These are phyloP conservation scores for Leccinum ochraceum DNA, from an alignment of 768 basidiomycete species.

Conservation along the genomic window DNA sequence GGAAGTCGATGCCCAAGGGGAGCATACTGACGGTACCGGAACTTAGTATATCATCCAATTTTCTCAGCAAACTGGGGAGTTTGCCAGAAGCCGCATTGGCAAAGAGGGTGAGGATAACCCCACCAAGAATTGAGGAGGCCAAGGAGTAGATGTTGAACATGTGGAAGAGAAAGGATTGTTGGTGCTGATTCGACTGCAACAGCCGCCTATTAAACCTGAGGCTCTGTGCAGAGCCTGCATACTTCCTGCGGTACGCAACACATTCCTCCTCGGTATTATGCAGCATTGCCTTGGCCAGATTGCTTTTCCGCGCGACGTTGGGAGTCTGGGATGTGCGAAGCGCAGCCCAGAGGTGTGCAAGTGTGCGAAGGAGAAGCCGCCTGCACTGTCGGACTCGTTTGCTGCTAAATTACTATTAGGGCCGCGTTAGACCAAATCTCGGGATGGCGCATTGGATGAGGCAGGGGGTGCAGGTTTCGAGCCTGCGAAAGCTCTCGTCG, in stretches of 20 bases:
- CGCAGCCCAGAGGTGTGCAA: too few relatives aligned
- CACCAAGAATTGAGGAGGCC: too few relatives aligned
- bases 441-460: too few relatives aligned
- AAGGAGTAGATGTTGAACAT: conserved; percentile 10
- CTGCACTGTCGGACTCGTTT: too few relatives aligned
- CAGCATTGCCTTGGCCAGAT: background rate
- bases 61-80: conserved; percentile 10
- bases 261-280: background rate
- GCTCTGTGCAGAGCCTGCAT: background rate
- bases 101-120: conserved; percentile 10
- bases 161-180: background rate
- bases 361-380: too few relatives aligned
- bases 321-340: too few relatives aligned
- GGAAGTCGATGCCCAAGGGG: background rate
- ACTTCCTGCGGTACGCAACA: background rate
- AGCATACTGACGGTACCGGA: conserved; percentile 11
- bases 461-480: too few relatives aligned
- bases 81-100: conserved; percentile 12
- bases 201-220: background rate
- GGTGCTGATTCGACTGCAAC: background rate
- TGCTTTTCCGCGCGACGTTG: background rate
- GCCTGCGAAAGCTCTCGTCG: too few relatives aligned
- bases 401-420: too few relatives aligned
- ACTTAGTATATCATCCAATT: conserved; percentile 3
- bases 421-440: too few relatives aligned